Evolutionary conservation across 495 filamentous ascomycete species (phyloP), one percentile per base, ranked within the genome.

Genomic region (Talaromyces liani): DNA sequence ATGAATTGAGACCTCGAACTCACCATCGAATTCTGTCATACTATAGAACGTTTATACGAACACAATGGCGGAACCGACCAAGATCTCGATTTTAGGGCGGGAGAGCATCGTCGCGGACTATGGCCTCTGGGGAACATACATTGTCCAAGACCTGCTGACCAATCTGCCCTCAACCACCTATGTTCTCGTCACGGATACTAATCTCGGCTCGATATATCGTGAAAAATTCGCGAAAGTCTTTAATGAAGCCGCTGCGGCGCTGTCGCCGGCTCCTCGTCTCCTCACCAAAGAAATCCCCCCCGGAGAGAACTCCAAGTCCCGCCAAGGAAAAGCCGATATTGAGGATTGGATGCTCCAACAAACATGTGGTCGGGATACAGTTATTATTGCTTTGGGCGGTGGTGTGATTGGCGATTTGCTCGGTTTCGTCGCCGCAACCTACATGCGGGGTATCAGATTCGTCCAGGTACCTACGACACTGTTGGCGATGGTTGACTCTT

Each of bases 351-450:
- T 98, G 89, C 81, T 97, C 57, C 84, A 87, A 64, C 84, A 97
- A 63, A 81, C 80, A 73, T 98, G 92, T 81, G 96, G 93, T 20
- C 84, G 94, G 57, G 94, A 98, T 74, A 96, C 92, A 1, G 89
- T 98, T 53, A 85, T 98, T 60, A 91, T 98, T 73, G 94, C 94
- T 18, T 81, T 98, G 14, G 94, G 94, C n/a, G 94, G 94, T 64
- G 94, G 94, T 58, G 95, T 98, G 25, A 96, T 98, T 77, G 94
- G 94, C 22, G 94, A 98, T 72, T 88, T 98, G 87, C 92, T 96
- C 63, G 94, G 94, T 59, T 98, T 96, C 74, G 90, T 97, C 24
- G 94, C 94, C 24, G 89, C 94, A 47, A 98, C 94, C 58, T 98
- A 97, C 79, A 98, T 98, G 93, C 86, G 94, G 63, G 95, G 95